Conservation (phyloP, 257 asterid genomes). For the Voacanga thouarsii region DNA sequence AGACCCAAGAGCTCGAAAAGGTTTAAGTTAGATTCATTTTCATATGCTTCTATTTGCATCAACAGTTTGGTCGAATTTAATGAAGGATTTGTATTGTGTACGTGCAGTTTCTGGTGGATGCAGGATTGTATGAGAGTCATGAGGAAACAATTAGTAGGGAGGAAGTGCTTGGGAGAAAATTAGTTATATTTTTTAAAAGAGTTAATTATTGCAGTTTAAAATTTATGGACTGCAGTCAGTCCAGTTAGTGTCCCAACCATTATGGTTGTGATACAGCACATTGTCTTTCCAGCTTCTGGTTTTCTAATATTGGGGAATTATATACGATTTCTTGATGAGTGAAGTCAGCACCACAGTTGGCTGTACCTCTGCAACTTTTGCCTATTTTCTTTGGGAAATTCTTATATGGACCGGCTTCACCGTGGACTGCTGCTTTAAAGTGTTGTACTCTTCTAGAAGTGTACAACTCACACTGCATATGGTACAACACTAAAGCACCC, state of each 20-base stretch:
- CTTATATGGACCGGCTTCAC: no score
- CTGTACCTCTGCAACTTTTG: neutral
- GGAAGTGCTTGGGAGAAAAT: conserved; percentile 81
- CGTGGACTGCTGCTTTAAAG: no score
- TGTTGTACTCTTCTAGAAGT: no score
- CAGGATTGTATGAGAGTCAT: conserved; percentile 76
- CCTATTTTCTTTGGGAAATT: no score
- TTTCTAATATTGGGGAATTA: neutral
- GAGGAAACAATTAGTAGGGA: conserved; percentile 89
- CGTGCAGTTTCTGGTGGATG: conserved; percentile 72
- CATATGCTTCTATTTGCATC: neutral
- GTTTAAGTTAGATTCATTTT: conserved; percentile 6
- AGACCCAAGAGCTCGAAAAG: conserved; percentile 28
- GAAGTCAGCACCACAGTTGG: neutral
- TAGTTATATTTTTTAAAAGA: neutral
- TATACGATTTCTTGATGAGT: neutral
- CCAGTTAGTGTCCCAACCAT: neutral
- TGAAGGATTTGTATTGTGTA: conserved; percentile 12
- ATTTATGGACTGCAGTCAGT: neutral
- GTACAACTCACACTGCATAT: no score
- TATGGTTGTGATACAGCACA: neutral
- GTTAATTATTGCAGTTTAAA: neutral
- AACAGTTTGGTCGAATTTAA: neutral
- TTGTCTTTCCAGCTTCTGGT: neutral
- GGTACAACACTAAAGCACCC: no score